Conservation (phyloP, 2,329 filamentous ascomycete genomes). For the Aulographum hederae region DNA sequence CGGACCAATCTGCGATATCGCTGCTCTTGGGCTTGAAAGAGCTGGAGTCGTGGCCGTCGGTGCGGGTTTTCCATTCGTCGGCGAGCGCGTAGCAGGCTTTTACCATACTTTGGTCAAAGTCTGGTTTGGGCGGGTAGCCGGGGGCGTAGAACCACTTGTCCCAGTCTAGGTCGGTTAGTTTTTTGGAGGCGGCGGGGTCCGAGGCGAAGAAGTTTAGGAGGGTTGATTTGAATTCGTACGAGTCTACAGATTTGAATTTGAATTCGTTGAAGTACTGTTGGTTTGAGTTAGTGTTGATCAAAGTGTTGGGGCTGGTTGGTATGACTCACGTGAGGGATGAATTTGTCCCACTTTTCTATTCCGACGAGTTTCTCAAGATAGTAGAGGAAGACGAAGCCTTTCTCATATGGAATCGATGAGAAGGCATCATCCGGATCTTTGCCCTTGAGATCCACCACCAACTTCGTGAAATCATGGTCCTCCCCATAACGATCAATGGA, state of each 20-base stretch:
- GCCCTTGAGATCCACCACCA: slow-evolving; percentile 72
- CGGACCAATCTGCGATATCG: slow-evolving; percentile 59
- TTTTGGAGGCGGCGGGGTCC: slow-evolving; percentile 42
- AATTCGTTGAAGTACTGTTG: slow-evolving; percentile 78
- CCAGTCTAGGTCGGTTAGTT: slow-evolving; percentile 68
- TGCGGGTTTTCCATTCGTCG: slow-evolving; percentile 53
- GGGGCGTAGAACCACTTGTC: slow-evolving; percentile 76
- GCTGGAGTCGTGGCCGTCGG: slow-evolving; percentile 9
- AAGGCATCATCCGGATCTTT: slow-evolving; percentile 94
- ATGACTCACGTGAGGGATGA: slow-evolving; percentile 88
- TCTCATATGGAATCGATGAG: slow-evolving; percentile 83
- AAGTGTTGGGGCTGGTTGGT: slow-evolving; percentile 14
- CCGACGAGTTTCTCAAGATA: slow-evolving; percentile 75
- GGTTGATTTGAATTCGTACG: slow-evolving; percentile 82
- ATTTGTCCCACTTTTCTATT: slow-evolving; percentile 76
- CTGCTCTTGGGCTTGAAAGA: slow-evolving; percentile 41
- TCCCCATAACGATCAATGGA: slow-evolving; percentile 60
- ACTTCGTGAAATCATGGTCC: slow-evolving; percentile 83
- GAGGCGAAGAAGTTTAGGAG: slow-evolving; percentile 67
- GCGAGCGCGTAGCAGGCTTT: slow-evolving; percentile 72
- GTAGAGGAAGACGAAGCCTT: slow-evolving; percentile 88
- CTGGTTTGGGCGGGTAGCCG: slow-evolving; percentile 74
- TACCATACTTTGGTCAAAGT: slow-evolving; percentile 76
- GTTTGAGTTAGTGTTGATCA: no score
- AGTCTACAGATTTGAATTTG: slow-evolving; percentile 74